Conservation (phyloP, 148 eudicot genomes). For the Fagopyrum homotropicum region DNA sequence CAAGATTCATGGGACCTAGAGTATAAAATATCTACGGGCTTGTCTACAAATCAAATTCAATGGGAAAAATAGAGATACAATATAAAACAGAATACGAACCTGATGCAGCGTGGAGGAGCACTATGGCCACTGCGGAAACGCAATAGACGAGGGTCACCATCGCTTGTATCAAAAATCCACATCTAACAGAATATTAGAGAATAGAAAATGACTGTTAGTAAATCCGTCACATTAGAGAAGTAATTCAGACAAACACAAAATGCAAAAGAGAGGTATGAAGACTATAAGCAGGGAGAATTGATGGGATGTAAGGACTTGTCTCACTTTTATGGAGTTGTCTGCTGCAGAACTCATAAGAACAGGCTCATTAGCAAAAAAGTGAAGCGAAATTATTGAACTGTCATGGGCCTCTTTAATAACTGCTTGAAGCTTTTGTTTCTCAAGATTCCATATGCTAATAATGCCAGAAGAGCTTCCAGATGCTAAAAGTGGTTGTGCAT, state of each 20-base stretch:
- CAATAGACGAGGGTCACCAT: constrained; percentile 90
- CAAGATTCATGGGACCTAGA: not conserved
- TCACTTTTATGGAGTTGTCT: constrained; percentile 86
- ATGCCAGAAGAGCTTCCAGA: constrained; percentile 98
- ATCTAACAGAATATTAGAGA: constrained; percentile 30
- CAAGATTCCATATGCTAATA: constrained; percentile 96
- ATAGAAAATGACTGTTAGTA: not conserved
- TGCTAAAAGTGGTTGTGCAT: constrained; percentile 92
- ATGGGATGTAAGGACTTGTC: constrained; percentile 3
- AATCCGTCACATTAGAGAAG: not conserved
- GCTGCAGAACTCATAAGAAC: constrained; percentile 89
- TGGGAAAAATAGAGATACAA: no score
- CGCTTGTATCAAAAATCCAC: constrained; percentile 95
- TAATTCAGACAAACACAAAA: not conserved
- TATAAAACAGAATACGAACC: constrained; percentile 26
- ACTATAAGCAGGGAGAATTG: not conserved
- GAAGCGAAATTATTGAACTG: constrained; percentile 70
- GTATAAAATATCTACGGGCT: not conserved
- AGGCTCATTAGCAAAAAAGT: constrained; percentile 89
- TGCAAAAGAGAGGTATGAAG: not conserved
- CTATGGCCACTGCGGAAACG: constrained; percentile 98
- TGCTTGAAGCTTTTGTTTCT: constrained; percentile 89
- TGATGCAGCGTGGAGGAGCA: constrained; percentile 95
- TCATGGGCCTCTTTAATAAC: constrained; percentile 94
- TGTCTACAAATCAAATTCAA: not conserved